Evolutionary conservation across 2,329 filamentous ascomycete genomes (phyloP).

Genomic region (Pseudocercospora vitis): DNA sequence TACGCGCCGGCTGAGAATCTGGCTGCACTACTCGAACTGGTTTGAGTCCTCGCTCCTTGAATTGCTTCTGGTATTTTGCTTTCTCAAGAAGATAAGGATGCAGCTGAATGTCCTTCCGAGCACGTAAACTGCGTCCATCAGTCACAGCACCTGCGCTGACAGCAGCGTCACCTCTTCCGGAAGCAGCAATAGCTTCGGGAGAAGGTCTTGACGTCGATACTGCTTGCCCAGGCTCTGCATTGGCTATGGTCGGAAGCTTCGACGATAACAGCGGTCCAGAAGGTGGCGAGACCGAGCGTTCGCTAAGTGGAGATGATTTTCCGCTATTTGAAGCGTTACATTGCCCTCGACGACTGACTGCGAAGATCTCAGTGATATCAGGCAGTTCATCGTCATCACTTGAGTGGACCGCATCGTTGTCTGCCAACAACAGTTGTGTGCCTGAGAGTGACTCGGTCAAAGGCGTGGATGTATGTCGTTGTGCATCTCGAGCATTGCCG

Average conservation of each 20-base stretch:
- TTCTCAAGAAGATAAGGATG: conserved; percentile 51
- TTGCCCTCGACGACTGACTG: not conserved
- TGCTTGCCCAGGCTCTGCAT: conserved; percentile 5
- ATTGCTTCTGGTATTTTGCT: conserved; percentile 45
- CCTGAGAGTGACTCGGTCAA: too few relatives aligned
- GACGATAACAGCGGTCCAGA: too few relatives aligned
- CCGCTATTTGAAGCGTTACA: not conserved
- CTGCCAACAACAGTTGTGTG: too few relatives aligned
- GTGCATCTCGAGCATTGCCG: too few relatives aligned
- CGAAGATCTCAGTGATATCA: conserved; percentile 12
- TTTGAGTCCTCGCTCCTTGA: conserved; percentile 45
- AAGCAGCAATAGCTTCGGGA: not conserved
- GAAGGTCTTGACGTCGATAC: not conserved
- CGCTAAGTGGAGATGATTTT: conserved; percentile 29
- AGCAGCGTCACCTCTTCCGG: not conserved
- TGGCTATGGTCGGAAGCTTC: conserved; percentile 1
- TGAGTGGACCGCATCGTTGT: not conserved
- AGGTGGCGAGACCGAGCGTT: conserved; percentile 29
- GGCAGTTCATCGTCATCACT: conserved; percentile 18
- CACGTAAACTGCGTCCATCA: conserved; percentile 41
- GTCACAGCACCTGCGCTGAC: conserved; percentile 8
- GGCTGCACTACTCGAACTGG: conserved; percentile 42
- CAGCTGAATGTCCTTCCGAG: conserved; percentile 50
- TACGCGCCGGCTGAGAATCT: conserved; percentile 7
- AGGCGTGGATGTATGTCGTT: too few relatives aligned